Conservation (phyloP, 768 basidiomycete genomes). For the Hebeloma cylindrosporum region DNA sequence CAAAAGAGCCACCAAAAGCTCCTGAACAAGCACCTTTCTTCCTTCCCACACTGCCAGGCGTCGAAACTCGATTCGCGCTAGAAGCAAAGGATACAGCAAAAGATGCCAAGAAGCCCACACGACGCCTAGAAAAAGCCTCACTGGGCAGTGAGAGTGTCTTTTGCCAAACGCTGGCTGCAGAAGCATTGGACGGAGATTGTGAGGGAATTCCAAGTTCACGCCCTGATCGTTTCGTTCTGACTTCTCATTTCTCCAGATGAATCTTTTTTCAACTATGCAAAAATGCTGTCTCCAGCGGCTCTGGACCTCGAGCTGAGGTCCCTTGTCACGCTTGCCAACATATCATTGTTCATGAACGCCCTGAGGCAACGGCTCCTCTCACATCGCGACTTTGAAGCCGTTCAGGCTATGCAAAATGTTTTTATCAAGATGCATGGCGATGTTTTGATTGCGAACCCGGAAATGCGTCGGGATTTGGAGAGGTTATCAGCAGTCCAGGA, state of each 20-base stretch:
- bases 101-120: slow-evolving; percentile 43
- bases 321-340: slow-evolving; percentile 60
- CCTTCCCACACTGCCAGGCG: slow-evolving; percentile 87
- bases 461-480: slow-evolving; percentile 58
- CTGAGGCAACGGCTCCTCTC: slow-evolving; percentile 71
- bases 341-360: slow-evolving; percentile 71
- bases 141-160: slow-evolving; percentile 67
- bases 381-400: slow-evolving; percentile 92
- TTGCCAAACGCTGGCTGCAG: slow-evolving; percentile 56
- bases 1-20: slow-evolving; percentile 92
- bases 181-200: slow-evolving; percentile 68
- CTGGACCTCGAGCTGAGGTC: slow-evolving; percentile 90
- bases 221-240: neutral
- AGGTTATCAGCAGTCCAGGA: slow-evolving; percentile 63
- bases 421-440: slow-evolving; percentile 88
- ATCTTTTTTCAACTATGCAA: slow-evolving; percentile 78
- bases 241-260: slow-evolving; percentile 53
- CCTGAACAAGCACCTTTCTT: slow-evolving; percentile 98
- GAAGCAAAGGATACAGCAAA: slow-evolving; percentile 37
- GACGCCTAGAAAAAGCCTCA: slow-evolving; percentile 52
- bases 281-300: slow-evolving; percentile 86
- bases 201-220: slow-evolving; percentile 29
- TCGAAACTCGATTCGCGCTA: slow-evolving; percentile 79
- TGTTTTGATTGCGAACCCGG: slow-evolving; percentile 66
- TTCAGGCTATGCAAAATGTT: slow-evolving; percentile 83